Evolutionary conservation across 805 yeast genomes (phyloP), one percentile per base, ranked within the genome.

Genomic region (Ogataea pignaliae): DNA sequence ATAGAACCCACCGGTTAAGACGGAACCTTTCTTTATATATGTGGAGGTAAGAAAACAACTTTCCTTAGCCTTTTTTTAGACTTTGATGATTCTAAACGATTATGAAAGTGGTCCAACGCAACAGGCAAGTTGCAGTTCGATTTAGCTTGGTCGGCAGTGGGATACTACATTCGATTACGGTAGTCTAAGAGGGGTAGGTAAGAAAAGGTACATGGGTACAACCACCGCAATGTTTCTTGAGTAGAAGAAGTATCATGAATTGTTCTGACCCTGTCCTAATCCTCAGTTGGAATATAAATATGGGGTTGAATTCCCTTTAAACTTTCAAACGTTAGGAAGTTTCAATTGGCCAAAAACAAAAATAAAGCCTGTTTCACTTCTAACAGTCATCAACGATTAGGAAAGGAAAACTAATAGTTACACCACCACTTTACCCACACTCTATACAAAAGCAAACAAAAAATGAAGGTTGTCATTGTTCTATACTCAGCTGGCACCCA

Each of bases 401-500:
- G 7, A 16, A 16, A 10, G 26, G 29, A 42, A 30, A 36, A 40
- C 35, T 42, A 35, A 43, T 30, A 39, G 26, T 21, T 21, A 7
- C n/a, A n/a, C 7, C 7, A 21, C 26, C 26, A 21, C 7, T 21
- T 7, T 7, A 5, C 26, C 26, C 26, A 21, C 26, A 21, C 7
- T n/a, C n/a, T n/a, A 4, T 5, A 21, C 32, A 26, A 38, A 29
- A 16, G 31, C 33, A 17, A n/a, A 42, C n/a, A 21, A 26, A 48
- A 32, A 31, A 56, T 56, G 58, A 72, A 72, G 61, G 73, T 81
- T 45, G 71, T 81, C 50, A 65, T 80, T 43, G 83, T 80, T 42
- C 70, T 81, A 51, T 81, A 80, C 70, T 65, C 67, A 50, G 86
- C 83, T 45, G 76, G 76, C 38, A 54, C 65, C 33, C 84, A 80